Evolutionary conservation across 331 rosid genomes (phyloP), one percentile per base, ranked within the genome.

Genomic region (Spiraea crenata): DNA sequence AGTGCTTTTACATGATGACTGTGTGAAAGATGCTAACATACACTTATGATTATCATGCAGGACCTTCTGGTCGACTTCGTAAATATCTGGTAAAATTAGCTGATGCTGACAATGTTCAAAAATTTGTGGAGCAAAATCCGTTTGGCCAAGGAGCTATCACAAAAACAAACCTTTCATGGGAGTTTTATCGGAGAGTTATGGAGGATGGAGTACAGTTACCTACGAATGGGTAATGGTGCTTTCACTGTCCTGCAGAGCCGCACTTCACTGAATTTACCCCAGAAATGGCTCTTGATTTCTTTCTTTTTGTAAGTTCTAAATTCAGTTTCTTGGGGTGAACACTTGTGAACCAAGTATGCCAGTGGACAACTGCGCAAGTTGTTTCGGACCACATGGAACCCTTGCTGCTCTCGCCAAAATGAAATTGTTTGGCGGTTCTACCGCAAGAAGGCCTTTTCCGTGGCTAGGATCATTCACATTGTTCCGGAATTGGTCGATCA

Each of bases 71-170:
- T 9, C 89, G 78, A 79, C 88, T 93, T 78, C 84, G 92, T 51
- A 63, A 69, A 54, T 93, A 89, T 65, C 75, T 93, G 58, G 92
- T 82, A 75, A 79, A 84, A 59, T 44, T 93, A 63, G 85, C 91
- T 19, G 14, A 17, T 82, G 90, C 96, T 2, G 89, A 84, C 44
- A 78, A 85, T 47, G 87, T 85, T 67, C 93, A 82, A 77, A 76
- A 79, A 5, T 87, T 82, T 0, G 92, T 93, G 52, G 40, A 82
- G 34, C 72, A 70, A 38, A 76, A 90, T 77, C 92, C 88, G 25
- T 90, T 88, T 62, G 97, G 98, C 62, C 97, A 90, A 76, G 74
- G 74, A 45, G 77, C 89, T 39, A 90, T 93, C 68, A 85, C 89
- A 56, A 67, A 87, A 74, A 52, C 80, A 64, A 80, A 81, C 74